Percentiles rank a stretch among this genome's conserved stretches.
phyloP scores from a whole-genome alignment of 1,139 yeast species.

The Wickerhamiella infanticola region DNA sequence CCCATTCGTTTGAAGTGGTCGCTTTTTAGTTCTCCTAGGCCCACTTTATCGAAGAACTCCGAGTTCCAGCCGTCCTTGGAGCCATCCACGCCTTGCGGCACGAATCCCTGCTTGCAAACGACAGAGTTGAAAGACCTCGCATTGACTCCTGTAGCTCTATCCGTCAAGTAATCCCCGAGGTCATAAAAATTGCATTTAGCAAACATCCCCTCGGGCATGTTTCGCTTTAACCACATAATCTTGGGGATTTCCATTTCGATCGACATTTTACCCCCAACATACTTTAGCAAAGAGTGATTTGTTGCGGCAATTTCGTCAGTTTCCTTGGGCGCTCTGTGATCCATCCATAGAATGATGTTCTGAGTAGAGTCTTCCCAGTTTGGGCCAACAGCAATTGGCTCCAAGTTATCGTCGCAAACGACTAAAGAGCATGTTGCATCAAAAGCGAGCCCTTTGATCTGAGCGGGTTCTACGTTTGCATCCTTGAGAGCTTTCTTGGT shows the following conservation, averaged over 20 bases:
- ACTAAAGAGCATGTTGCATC: constrained; percentile 96
- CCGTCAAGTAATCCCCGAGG: constrained; percentile 79
- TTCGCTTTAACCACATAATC: constrained; percentile 86
- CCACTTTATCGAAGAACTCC: constrained; percentile 53
- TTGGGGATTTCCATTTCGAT: constrained; percentile 97
- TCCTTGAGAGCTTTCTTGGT: constrained; percentile 59
- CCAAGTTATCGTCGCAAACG: constrained; percentile 45
- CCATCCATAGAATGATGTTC: constrained; percentile 94
- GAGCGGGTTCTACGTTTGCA: constrained; percentile 49
- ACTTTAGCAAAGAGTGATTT: constrained; percentile 60
- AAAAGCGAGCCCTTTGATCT: constrained; percentile 77
- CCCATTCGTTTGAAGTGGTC: constrained; percentile 71
- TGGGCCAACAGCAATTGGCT: constrained; percentile 85
- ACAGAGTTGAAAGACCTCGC: constrained; percentile 79
- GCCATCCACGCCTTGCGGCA: constrained; percentile 70
- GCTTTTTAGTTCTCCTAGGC: constrained; percentile 59
- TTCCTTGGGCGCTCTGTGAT: constrained; percentile 87
- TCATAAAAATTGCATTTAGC: constrained; percentile 71
- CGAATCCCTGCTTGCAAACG: constrained; percentile 90
- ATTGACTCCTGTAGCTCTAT: constrained; percentile 75
- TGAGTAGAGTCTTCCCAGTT: constrained; percentile 58
- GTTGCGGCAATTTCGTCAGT: constrained; percentile 70
- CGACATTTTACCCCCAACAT: constrained; percentile 96
- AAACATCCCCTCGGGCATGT: constrained; percentile 52
- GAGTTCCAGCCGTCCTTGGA: constrained; percentile 80